These are phyloP conservation scores for Globisporangium perplexum DNA, from an alignment of 352 stramenopile genomes.

Conservation along the genomic window DNA sequence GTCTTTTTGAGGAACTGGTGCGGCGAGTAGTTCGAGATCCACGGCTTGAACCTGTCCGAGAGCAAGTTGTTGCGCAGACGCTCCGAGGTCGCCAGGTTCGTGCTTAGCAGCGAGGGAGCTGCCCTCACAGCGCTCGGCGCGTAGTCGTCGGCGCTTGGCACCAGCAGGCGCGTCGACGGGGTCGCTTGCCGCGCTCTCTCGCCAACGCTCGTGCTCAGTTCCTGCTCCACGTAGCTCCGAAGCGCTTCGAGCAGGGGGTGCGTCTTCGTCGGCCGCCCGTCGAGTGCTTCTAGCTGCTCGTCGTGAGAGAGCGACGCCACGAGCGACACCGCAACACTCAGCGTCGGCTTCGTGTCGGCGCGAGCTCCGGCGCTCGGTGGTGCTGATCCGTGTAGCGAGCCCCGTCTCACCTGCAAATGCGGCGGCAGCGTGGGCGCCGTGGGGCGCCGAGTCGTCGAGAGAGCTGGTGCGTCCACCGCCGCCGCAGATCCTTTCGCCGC, in stretches of 20 bases:
- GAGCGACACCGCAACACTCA: constrained; percentile 62
- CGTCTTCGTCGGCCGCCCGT: constrained; percentile 50
- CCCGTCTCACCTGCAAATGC: constrained; percentile 1
- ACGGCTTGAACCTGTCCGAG: constrained; percentile 38
- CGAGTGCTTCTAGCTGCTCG: constrained; percentile 62
- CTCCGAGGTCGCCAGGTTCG: constrained; percentile 33
- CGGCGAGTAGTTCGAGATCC: constrained; percentile 35
- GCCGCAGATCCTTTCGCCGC: neutral
- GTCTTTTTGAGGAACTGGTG: constrained; percentile 26
- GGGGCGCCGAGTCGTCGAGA: neutral
- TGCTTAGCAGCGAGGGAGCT: constrained; percentile 17
- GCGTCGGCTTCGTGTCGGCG: constrained; percentile 29
- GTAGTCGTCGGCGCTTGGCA: constrained; percentile 34
- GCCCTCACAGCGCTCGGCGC: constrained; percentile 14
- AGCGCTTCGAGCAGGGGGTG: constrained; percentile 62
- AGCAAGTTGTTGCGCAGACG: constrained; percentile 29
- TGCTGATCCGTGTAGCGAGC: constrained; percentile 3
- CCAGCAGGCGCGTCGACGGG: constrained; percentile 23
- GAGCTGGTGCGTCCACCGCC: neutral
- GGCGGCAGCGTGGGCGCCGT: neutral
- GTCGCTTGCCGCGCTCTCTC: constrained; percentile 14
- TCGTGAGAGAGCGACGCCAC: constrained; percentile 67
- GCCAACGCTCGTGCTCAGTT: constrained; percentile 24
- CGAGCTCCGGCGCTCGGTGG: neutral
- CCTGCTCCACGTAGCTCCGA: constrained; percentile 56